Base-by-base conservation (phyloP, 148 eudicot species). In the Dianthus caryophyllus region DNA sequence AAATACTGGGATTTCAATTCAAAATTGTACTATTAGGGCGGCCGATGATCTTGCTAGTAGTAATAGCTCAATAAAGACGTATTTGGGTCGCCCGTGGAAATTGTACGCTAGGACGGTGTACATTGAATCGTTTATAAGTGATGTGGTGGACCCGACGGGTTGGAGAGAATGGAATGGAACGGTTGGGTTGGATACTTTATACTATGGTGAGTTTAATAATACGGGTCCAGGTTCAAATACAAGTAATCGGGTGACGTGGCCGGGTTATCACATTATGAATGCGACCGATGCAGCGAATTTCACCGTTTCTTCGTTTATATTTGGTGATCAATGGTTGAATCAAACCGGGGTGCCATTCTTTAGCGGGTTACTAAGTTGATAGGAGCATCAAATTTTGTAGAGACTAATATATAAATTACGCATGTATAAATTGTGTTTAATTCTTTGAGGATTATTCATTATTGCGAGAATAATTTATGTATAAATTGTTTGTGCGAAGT, bases 1-100 rank as follows among this genome's bases (percentile, higher is more conserved):
- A 64, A 90, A 84, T 71, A 85, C 94, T 0, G 97, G 94, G 12
- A 85, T 84, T 5, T 81, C 91, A 2, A 85, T 87, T 6, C 84
- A 85, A 12, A 83, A 82, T 47, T 87, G 97, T 66, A 78, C 75
- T 0, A 78, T 90, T 15, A 73, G 76, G 16, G 83, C 97, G 0
- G 80, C 94, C 0, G 82, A 78, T 15, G 94, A 90, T 11, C 79
- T 90, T 30, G 87, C 81, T 5, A 48, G 61, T 9, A 73, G 77
- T 49, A 83, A 56, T 29, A 59, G 56, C 30, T 58, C 75, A 0
- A 66, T 71, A 0, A 54, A 62, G 46, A 85, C 97, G 0, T 90
- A 76, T 52, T 59, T 90, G 14, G 97, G 97, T 1, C 71, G 97
- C 73, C 97, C 97, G 0, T 90, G 97, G 97, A 90, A 90, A 66